These are phyloP conservation scores for Begonia fuchsioides DNA, from an alignment of 306 rosid species.

Conservation along the genomic window DNA sequence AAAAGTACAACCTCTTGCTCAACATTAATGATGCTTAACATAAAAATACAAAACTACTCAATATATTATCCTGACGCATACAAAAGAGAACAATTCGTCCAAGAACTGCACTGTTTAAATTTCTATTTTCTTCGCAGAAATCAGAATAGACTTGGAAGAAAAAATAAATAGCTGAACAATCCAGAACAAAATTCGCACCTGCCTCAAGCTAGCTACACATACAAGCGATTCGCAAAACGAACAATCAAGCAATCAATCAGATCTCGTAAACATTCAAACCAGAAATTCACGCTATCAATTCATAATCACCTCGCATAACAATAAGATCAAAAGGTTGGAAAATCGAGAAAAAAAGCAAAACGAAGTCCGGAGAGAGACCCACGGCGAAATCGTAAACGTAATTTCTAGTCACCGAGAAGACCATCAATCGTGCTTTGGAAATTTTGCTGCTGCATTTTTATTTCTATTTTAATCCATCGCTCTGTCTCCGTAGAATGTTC, in stretches of 20 bases:
- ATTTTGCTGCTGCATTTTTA: background rate
- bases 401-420: background rate
- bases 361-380: background rate
- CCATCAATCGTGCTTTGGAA: constrained; percentile 1
- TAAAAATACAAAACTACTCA: too few relatives aligned
- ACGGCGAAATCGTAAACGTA: background rate
- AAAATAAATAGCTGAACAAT: background rate
- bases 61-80: too few relatives aligned
- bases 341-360: background rate
- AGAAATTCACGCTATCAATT: background rate
- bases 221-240: background rate
- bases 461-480: background rate
- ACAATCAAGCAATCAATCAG: background rate
- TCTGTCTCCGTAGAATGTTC: background rate
- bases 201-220: background rate
- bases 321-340: constrained; percentile 2
- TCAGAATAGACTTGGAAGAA: background rate
- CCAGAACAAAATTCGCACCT: background rate
- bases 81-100: too few relatives aligned
- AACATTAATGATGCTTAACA: too few relatives aligned
- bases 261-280: background rate
- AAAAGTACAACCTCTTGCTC: too few relatives aligned
- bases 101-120: too few relatives aligned
- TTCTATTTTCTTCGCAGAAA: background rate
- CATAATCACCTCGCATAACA: background rate